Percentiles rank a stretch among this genome's conserved stretches.
phyloP scores from a whole-genome alignment of 768 basidiomycete species.

The Chalciporus sphaerocephalus region DNA sequence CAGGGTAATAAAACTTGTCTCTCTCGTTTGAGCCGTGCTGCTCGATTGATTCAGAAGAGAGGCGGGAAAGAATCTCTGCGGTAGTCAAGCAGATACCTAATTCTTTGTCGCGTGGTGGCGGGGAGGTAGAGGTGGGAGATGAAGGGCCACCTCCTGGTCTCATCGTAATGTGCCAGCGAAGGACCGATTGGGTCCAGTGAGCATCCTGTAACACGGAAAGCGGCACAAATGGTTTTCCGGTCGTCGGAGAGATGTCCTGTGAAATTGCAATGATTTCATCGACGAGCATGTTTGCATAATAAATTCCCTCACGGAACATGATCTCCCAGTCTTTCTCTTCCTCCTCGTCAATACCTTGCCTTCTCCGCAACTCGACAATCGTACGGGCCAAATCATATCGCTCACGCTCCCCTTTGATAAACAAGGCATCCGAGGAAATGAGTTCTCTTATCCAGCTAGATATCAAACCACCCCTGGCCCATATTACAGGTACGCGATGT shows the following conservation, averaged over 20 bases:
- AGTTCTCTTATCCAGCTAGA: slow-evolving; percentile 71
- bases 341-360: slow-evolving; percentile 45
- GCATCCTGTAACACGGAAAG: slow-evolving; percentile 65
- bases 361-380: slow-evolving; percentile 70
- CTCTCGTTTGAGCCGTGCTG: slow-evolving; percentile 17
- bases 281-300: slow-evolving; percentile 81
- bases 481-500: slow-evolving; percentile 50
- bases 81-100: slow-evolving; percentile 59
- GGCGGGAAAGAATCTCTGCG: slow-evolving; percentile 42
- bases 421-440: slow-evolving; percentile 74
- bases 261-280: slow-evolving; percentile 78
- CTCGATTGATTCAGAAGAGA: slow-evolving; percentile 23
- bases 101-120: slow-evolving; percentile 49
- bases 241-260: slow-evolving; percentile 68
- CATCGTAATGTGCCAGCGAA: slow-evolving; percentile 55
- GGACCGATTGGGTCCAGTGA: slow-evolving; percentile 72
- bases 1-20: slow-evolving; percentile 52
- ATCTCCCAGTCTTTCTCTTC: slow-evolving; percentile 70
- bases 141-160: slow-evolving; percentile 21
- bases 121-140: slow-evolving; percentile 36
- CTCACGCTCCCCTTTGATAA: slow-evolving; percentile 72
- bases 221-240: slow-evolving; percentile 65
- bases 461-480: slow-evolving; percentile 71
- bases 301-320: slow-evolving; percentile 74
- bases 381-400: slow-evolving; percentile 74